Percentiles rank a stretch among this genome's conserved stretches.
phyloP scores from a whole-genome alignment of 441 rosid species.

The Gossypium aridum region DNA sequence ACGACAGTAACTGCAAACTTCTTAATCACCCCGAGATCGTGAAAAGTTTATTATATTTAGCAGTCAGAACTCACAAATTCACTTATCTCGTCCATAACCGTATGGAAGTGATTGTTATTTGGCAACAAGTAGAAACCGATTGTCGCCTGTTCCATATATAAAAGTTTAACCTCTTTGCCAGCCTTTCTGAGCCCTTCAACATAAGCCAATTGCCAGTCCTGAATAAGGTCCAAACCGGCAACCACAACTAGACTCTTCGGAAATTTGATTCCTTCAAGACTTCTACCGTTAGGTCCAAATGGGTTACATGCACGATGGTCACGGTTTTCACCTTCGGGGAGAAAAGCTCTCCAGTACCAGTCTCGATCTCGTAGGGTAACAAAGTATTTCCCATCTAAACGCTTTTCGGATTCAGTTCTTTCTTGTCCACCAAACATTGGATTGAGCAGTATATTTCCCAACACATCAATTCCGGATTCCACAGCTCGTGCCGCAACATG shows the following conservation, averaged over 20 bases:
- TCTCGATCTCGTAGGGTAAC: conserved; percentile 52
- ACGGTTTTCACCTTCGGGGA: conserved; percentile 55
- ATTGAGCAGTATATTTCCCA: conserved; percentile 51
- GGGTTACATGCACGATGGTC: conserved; percentile 69
- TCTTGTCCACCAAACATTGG: conserved; percentile 65
- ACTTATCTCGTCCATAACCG: conserved; percentile 52
- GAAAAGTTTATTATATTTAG: conserved; percentile 19
- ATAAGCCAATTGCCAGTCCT: conserved; percentile 57
- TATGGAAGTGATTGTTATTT: conserved; percentile 47
- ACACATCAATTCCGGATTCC: conserved; percentile 38
- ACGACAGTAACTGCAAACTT: conserved; percentile 11
- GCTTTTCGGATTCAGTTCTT: conserved; percentile 54
- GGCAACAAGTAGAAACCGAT: conserved; percentile 62
- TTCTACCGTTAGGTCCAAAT: conserved; percentile 39
- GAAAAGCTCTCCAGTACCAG: conserved; percentile 68
- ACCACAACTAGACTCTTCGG: conserved; percentile 61
- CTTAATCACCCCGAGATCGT: conserved; percentile 15
- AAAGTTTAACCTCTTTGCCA: conserved; percentile 45
- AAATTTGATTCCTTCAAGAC: conserved; percentile 36
- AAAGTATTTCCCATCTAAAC: conserved; percentile 59
- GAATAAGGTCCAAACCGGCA: conserved; percentile 56
- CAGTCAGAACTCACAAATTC: conserved; percentile 41
- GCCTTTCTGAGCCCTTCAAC: conserved; percentile 45
- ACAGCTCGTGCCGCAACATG: conserved; percentile 46
- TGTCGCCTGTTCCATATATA: conserved; percentile 50